Conservation (phyloP, 2,329 filamentous ascomycete species). For the Penicillium sp. region DNA sequence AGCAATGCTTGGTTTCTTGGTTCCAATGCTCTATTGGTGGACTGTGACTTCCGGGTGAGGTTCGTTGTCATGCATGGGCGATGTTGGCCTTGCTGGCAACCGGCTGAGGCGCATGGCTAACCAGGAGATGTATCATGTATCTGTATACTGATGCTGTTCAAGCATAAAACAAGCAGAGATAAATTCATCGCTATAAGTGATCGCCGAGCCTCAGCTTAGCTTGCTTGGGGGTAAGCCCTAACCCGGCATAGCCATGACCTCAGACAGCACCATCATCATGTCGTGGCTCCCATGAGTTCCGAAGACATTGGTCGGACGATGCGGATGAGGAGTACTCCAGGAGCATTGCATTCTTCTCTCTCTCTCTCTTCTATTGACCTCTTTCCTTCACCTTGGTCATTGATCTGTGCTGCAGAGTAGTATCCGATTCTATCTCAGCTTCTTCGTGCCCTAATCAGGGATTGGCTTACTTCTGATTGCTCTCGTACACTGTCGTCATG, state of each 20-base stretch:
- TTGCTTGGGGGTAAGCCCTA: neutral
- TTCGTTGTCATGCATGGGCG: neutral
- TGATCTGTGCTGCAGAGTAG: neutral
- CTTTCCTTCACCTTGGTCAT: no score
- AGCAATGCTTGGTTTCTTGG: neutral
- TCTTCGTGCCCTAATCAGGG: neutral
- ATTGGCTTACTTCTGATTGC: neutral
- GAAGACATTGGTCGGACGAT: slow-evolving; percentile 14
- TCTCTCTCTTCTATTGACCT: neutral
- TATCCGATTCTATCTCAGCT: neutral
- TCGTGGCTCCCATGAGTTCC: slow-evolving; percentile 18
- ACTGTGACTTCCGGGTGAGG: slow-evolving; percentile 13
- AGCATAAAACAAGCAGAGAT: neutral
- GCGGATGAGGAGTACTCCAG: neutral
- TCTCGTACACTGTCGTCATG: slow-evolving; percentile 11
- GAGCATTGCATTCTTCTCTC: neutral
- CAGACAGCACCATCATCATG: slow-evolving; percentile 27
- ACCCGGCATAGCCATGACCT: slow-evolving; percentile 24
- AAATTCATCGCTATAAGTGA: neutral
- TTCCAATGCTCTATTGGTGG: slow-evolving; percentile 16
- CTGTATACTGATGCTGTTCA: neutral
- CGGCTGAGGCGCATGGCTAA: no score
- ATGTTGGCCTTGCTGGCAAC: neutral
- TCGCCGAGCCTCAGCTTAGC: neutral
- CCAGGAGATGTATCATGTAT: neutral